Base-by-base conservation (phyloP, 768 basidiomycete genomes). In the Pluteus cervinus region DNA sequence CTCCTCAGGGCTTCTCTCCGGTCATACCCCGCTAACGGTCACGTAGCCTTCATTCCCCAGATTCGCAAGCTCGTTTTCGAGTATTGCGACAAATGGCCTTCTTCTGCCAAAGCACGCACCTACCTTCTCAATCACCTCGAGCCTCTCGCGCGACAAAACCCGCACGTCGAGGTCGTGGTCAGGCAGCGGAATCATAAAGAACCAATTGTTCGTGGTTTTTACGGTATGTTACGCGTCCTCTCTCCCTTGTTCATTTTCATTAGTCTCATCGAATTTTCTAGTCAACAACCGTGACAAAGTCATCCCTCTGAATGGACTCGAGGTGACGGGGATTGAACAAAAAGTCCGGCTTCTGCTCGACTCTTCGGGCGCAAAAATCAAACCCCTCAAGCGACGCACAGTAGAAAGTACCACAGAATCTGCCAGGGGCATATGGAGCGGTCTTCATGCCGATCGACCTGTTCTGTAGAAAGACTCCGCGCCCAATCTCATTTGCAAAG, bases 221-320 rank as follows among this genome's bases (percentile, higher is more conserved):
- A 92, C 52, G 66, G 89, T 89, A 33, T 36, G 73, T 66, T 14
- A 33, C 23, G 15, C 31, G 16, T 20, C 40, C 47, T 29, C 48
- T 41, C 39, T 16, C 32, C 24, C 16, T 43, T 37, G 12, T 29
- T 45, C 31, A 32, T 23, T n/a, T 33, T 33, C 43, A 46, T 37
- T 37, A 40, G 40, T 11, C 42, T 42, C 45, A 53, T 42, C 51
- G 46, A 44, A 12, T 21, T 36, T n/a, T 40, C 11, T 55, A 94
- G 91, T 78, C 50, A 93, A 91, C 60, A 74, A 79, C 57, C 74
- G 86, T 38, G 86, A 90, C 62, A 94, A 94, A 65, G 89, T 90
- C 55, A 73, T 94, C 33, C 74, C 84, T 34, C 68, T 93, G 30
- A 82, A 86, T 43, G 72, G 71, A 24, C 75, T 89, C 43, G 76